phyloP scores from a whole-genome alignment of 2,329 filamentous ascomycete genomes.

The Claviceps pusilla region DNA sequence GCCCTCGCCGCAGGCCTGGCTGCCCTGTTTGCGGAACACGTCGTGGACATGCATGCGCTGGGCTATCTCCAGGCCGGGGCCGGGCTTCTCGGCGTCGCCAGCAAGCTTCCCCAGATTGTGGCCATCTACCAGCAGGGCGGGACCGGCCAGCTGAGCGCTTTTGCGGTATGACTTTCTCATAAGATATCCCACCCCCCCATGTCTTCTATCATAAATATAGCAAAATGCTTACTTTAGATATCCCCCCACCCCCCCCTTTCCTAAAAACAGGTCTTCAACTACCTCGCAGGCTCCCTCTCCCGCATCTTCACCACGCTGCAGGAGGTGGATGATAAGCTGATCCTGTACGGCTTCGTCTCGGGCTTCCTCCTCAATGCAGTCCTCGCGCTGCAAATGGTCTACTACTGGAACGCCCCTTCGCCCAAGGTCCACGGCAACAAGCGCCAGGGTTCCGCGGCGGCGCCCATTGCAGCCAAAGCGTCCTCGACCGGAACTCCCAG shows the following conservation, averaged over 20 bases:
- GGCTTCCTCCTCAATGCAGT: constrained; percentile 83
- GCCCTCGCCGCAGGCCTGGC: constrained; percentile 55
- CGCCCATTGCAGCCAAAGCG: constrained; percentile 14
- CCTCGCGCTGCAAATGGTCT: constrained; percentile 78
- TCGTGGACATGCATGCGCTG: constrained; percentile 54
- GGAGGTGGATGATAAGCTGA: constrained; percentile 92
- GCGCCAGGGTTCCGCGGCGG: constrained; percentile 15
- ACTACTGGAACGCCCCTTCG: constrained; percentile 75
- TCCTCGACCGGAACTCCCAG: constrained; percentile 20
- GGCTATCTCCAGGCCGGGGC: constrained; percentile 70
- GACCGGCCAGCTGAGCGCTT: constrained; percentile 91
- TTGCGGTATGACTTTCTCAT: constrained; percentile 48
- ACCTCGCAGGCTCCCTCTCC: constrained; percentile 78
- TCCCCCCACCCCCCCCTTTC: too few relatives aligned
- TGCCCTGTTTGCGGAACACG: constrained; percentile 50
- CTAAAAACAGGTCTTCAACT: constrained; percentile 74
- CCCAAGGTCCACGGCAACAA: constrained; percentile 27
- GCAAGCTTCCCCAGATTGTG: constrained; percentile 85
- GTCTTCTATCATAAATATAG: too few relatives aligned
- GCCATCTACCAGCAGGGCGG: constrained; percentile 73
- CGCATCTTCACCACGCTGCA: constrained; percentile 96
- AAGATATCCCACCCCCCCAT: background rate
- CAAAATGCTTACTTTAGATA: too few relatives aligned
- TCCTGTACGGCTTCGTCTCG: constrained; percentile 85
- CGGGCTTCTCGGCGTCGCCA: constrained; percentile 67